Conservation (phyloP, 495 filamentous ascomycete genomes). For the Podospora sp. region DNA sequence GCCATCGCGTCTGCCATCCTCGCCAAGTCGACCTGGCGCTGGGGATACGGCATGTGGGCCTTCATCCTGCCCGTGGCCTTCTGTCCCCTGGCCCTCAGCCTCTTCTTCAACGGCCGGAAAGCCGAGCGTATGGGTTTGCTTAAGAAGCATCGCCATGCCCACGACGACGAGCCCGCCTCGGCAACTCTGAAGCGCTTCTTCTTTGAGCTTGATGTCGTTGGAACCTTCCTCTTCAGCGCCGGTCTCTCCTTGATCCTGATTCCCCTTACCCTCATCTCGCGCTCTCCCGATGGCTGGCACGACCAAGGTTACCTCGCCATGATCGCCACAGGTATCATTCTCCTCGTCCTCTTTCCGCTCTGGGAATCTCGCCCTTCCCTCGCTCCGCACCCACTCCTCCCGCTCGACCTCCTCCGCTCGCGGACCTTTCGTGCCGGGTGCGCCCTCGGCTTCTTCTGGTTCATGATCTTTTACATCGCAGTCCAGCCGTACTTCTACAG, state of each 20-base stretch:
- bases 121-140: slow-evolving; percentile 47
- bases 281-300: slow-evolving; percentile 52
- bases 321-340: slow-evolving; percentile 56
- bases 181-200: slow-evolving; percentile 47
- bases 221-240: slow-evolving; percentile 57
- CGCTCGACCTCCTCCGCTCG: slow-evolving; percentile 59
- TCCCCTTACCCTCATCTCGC: slow-evolving; percentile 59
- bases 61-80: slow-evolving; percentile 59
- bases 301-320: slow-evolving; percentile 58
- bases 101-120: slow-evolving; percentile 58
- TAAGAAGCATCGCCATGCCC: slow-evolving; percentile 17
- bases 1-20: slow-evolving; percentile 49
- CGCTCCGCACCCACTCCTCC: slow-evolving; percentile 61
- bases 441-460: slow-evolving; percentile 55
- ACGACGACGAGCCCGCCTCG: slow-evolving; percentile 2
- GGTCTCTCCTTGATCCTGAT: slow-evolving; percentile 66
- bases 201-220: slow-evolving; percentile 61
- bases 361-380: slow-evolving; percentile 57
- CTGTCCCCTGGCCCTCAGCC: slow-evolving; percentile 52
- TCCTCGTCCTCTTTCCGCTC: slow-evolving; percentile 59
- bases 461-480: slow-evolving; percentile 66
- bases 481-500: slow-evolving; percentile 62
- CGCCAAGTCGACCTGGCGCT: slow-evolving; percentile 56
- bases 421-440: slow-evolving; percentile 67
- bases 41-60: slow-evolving; percentile 62